Conservation (phyloP, 257 asterid species). For the Plantago ovata region DNA sequence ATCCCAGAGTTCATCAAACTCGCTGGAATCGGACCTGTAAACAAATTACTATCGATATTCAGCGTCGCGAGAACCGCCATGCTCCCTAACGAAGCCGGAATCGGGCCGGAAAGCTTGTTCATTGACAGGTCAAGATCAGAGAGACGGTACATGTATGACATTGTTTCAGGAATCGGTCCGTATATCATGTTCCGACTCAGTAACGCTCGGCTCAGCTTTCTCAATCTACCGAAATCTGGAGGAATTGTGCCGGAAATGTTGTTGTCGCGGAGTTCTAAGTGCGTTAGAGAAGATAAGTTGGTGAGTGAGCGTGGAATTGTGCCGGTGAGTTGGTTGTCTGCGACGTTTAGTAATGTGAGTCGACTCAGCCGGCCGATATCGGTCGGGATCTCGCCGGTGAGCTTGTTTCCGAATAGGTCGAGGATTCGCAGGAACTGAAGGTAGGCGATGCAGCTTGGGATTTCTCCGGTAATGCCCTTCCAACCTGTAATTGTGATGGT, state of each 20-base stretch:
- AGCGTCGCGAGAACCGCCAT: conserved; percentile 80
- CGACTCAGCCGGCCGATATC: conserved; percentile 66
- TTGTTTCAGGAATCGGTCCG: conserved; percentile 55
- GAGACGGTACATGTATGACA: conserved; percentile 68
- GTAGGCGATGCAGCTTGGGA: conserved; percentile 57
- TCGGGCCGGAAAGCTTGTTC: conserved; percentile 59
- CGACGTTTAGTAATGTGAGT: conserved; percentile 71
- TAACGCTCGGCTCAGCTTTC: conserved; percentile 80
- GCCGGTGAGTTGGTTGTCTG: conserved; percentile 70
- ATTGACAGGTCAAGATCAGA: conserved; percentile 75
- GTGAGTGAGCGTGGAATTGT: conserved; percentile 55
- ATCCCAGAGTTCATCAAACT: conserved; percentile 42
- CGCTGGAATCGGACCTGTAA: conserved; percentile 68
- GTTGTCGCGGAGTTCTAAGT: conserved; percentile 67
- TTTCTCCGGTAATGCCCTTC: conserved; percentile 76
- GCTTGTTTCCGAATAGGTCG: conserved; percentile 71
- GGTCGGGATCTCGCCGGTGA: conserved; percentile 58
- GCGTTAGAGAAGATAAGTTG: conserved; percentile 57
- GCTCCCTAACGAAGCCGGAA: conserved; percentile 68
- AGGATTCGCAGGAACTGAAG: conserved; percentile 57
- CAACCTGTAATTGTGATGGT: conserved; percentile 78
- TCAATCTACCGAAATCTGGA: conserved; percentile 45
- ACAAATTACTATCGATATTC: conserved; percentile 67
- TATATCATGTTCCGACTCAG: conserved; percentile 52
- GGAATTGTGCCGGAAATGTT: conserved; percentile 59